These are phyloP conservation scores for Bonia amplexicaulis DNA, from an alignment of 176 grass and related monocot species.

Conservation along the genomic window DNA sequence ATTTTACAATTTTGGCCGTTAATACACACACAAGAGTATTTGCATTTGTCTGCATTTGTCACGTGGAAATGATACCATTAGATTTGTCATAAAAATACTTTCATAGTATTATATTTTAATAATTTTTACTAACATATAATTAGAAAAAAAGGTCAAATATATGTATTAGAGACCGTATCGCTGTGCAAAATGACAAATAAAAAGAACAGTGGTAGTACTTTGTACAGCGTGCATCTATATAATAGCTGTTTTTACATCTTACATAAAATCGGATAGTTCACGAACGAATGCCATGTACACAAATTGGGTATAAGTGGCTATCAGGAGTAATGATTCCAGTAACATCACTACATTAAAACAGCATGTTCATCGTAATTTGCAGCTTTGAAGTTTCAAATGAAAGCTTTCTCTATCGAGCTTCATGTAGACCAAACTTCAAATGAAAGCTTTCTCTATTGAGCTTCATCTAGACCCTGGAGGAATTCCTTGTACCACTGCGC, in stretches of 20 bases:
- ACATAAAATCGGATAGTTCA: background rate
- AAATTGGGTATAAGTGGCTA: background rate
- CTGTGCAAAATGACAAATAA: too few species aligned
- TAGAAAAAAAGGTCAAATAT: too few species aligned
- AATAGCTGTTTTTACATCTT: background rate
- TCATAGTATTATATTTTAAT: too few species aligned
- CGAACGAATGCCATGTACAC: background rate
- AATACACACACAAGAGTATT: too few species aligned
- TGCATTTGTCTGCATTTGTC: too few species aligned
- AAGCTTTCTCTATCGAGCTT: constrained; percentile 2
- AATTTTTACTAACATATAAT: too few species aligned
- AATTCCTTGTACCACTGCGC: constrained; percentile 55
- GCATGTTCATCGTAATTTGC: background rate
- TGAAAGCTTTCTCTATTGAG: background rate
- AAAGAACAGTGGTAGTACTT: background rate
- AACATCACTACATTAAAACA: background rate
- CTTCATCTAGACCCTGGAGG: constrained; percentile 20
- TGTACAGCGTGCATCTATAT: background rate
- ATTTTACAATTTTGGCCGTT: too few species aligned
- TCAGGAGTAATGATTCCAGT: background rate
- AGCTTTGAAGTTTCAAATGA: background rate
- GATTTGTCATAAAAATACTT: too few species aligned
- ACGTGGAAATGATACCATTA: too few species aligned
- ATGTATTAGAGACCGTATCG: too few species aligned
- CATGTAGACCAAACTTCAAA: background rate